phyloP scores from a whole-genome alignment of 768 basidiomycete species.

The Collybiopsis confluens region DNA sequence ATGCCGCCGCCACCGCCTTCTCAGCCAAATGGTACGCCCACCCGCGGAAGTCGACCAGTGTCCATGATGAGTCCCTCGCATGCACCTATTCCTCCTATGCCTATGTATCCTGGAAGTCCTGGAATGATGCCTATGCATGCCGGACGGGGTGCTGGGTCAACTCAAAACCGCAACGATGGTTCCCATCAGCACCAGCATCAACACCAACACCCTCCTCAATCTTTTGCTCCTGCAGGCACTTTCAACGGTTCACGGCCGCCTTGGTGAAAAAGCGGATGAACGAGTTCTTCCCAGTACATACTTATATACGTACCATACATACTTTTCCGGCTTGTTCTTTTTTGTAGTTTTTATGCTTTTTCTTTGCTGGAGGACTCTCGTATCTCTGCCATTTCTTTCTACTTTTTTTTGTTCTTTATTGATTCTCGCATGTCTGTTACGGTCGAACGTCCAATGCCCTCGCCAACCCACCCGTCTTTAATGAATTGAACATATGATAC shows the following conservation, averaged over 20 bases:
- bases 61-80: constrained; percentile 67
- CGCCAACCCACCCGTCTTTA: background rate
- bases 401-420: constrained; percentile 25
- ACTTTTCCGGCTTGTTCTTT: background rate
- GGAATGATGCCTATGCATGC: constrained; percentile 58
- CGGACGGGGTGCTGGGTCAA: constrained; percentile 11
- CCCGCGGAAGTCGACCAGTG: constrained; percentile 46
- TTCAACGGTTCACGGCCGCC: background rate
- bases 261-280: background rate
- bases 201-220: background rate
- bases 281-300: background rate
- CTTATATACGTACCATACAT: no score
- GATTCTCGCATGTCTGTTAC: constrained; percentile 3
- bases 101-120: constrained; percentile 68
- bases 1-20: constrained; percentile 37
- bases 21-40: constrained; percentile 32
- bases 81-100: constrained; percentile 28
- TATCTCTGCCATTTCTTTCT: no score
- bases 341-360: background rate
- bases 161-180: background rate
- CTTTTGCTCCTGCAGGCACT: background rate
- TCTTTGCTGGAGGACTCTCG: background rate
- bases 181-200: constrained; percentile 1
- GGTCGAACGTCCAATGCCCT: background rate
- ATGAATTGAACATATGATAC: no score